These are phyloP conservation scores for Phyllosticta citriasiana DNA, from an alignment of 2,329 filamentous ascomycete species.

Conservation along the genomic window DNA sequence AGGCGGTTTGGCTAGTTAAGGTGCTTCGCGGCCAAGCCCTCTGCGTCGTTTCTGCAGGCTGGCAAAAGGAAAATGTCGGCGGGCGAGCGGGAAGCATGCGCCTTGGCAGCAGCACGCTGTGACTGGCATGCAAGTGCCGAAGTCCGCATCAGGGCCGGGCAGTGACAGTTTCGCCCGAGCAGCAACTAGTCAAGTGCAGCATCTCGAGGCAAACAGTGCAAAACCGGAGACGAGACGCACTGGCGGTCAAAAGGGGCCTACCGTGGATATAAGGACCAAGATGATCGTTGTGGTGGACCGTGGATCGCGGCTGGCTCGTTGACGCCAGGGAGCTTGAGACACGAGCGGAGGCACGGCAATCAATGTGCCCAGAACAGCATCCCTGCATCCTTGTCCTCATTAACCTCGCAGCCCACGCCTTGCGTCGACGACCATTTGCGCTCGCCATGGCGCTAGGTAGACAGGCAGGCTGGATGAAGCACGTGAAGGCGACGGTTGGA, in stretches of 20 bases:
- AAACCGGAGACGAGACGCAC: too few relatives aligned
- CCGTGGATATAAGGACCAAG: background rate
- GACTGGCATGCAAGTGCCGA: background rate
- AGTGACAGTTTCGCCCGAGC: background rate
- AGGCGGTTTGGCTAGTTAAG: too few relatives aligned
- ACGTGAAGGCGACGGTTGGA: background rate
- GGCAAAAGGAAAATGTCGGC: background rate
- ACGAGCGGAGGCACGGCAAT: background rate
- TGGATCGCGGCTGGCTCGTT: background rate
- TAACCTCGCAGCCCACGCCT: background rate
- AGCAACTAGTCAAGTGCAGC: background rate
- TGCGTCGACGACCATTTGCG: background rate
- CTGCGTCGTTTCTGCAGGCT: background rate
- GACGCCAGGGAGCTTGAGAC: background rate
- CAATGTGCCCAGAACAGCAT: background rate
- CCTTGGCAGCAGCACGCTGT: background rate
- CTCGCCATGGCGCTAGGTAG: background rate
- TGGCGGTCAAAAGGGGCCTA: background rate
- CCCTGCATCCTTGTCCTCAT: background rate
- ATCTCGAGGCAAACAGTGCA: background rate
- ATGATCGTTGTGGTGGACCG: background rate
- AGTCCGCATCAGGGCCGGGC: background rate
- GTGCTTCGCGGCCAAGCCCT: background rate
- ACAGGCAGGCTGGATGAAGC: background rate
- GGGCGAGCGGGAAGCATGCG: background rate